Conservation (phyloP, 805 yeast species). For the Schwanniomyces sp. region DNA sequence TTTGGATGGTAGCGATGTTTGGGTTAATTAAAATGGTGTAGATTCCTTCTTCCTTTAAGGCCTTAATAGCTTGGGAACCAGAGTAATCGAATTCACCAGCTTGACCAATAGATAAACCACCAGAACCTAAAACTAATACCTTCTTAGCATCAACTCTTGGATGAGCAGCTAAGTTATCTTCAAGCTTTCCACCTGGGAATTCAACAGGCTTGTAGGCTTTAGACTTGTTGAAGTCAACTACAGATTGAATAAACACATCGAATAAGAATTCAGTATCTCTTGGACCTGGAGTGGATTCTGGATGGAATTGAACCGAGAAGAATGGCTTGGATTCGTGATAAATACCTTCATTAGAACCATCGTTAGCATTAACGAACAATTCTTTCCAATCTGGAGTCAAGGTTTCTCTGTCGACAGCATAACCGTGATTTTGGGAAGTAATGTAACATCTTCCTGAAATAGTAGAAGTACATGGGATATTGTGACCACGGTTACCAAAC, state of each 20-base stretch:
- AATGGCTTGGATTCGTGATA: slow-evolving; percentile 84
- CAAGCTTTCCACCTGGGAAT: slow-evolving; percentile 87
- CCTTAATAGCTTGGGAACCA: slow-evolving; percentile 98
- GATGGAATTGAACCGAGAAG: slow-evolving; percentile 98
- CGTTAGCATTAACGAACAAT: slow-evolving; percentile 92
- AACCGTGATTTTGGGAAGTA: slow-evolving; percentile 99
- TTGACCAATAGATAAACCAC: slow-evolving; percentile 98
- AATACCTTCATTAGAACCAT: slow-evolving; percentile 97
- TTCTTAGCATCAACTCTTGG: slow-evolving; percentile 86
- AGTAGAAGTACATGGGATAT: slow-evolving; percentile 90
- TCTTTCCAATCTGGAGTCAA: slow-evolving; percentile 85
- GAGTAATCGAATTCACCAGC: slow-evolving; percentile 99
- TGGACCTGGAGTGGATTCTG: slow-evolving; percentile 99
- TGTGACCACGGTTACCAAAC: slow-evolving; percentile 99
- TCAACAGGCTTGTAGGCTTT: slow-evolving; percentile 66
- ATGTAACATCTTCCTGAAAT: slow-evolving; percentile 95
- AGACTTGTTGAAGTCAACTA: slow-evolving; percentile 60
- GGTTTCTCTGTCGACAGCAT: slow-evolving; percentile 84
- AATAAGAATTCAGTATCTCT: slow-evolving; percentile 97
- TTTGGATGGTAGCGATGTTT: slow-evolving; percentile 97
- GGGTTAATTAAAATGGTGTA: slow-evolving; percentile 96
- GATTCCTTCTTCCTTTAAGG: slow-evolving; percentile 95
- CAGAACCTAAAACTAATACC: slow-evolving; percentile 93
- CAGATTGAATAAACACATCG: slow-evolving; percentile 86
- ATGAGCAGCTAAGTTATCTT: slow-evolving; percentile 70